Conservation (phyloP, 2,329 filamentous ascomycete species). For the Metarhizium brunneum region DNA sequence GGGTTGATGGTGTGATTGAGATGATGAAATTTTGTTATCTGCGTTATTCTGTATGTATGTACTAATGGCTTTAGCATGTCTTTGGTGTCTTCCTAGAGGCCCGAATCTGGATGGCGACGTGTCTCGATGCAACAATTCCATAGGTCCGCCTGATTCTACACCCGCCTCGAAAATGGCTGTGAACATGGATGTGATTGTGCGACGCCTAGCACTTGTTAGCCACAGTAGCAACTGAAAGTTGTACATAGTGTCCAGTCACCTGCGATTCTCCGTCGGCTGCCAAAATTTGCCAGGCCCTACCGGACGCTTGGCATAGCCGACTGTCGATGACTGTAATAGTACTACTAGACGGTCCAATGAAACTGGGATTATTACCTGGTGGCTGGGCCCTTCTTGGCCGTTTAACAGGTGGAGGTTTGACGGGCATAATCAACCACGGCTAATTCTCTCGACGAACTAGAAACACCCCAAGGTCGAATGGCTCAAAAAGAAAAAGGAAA, state of each 20-base stretch:
- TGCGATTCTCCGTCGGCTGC: background rate
- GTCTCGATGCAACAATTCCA: background rate
- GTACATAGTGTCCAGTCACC: background rate
- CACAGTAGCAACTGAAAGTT: too few relatives aligned
- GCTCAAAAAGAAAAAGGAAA: background rate
- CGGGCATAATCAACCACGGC: too few relatives aligned
- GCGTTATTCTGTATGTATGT: background rate
- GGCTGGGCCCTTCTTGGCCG: background rate
- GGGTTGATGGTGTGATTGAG: background rate
- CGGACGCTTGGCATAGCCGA: too few relatives aligned
- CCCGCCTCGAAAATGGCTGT: too few relatives aligned
- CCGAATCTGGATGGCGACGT: background rate
- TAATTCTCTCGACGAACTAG: background rate
- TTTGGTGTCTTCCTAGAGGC: background rate
- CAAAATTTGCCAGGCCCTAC: too few relatives aligned
- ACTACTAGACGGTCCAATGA: background rate
- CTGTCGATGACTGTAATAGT: too few relatives aligned
- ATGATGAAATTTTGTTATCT: background rate
- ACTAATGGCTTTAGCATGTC: background rate
- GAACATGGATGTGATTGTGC: too few relatives aligned
- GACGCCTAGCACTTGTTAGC: too few relatives aligned
- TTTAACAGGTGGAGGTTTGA: too few relatives aligned
- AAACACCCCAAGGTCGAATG: background rate
- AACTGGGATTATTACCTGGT: background rate
- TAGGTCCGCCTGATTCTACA: background rate